Percentiles rank a stretch among this genome's conserved stretches.
Conservation (phyloP, 768 basidiomycete species). For the Suillus clintonianus region DNA sequence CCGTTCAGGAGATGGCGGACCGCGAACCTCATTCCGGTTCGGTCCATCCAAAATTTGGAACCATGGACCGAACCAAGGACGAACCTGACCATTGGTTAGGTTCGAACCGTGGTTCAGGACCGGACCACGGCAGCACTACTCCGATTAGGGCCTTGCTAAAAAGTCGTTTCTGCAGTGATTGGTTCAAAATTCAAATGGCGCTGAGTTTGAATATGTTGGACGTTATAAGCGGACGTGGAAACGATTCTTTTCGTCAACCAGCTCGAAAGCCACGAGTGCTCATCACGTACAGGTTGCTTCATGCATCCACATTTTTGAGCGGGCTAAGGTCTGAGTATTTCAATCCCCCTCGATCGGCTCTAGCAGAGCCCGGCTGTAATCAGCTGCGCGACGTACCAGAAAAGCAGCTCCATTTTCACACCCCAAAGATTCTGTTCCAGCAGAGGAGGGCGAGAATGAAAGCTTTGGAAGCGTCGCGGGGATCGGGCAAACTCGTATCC, state of each 20-base stretch:
- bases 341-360: conserved; percentile 62
- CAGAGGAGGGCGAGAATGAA: conserved; percentile 33
- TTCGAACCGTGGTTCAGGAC: no score
- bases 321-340: conserved; percentile 84
- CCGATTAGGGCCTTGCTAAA: no score
- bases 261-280: conserved; percentile 56
- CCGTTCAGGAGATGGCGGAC: no score
- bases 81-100: no score
- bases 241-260: conserved; percentile 23
- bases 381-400: conserved; percentile 69
- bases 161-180: no score
- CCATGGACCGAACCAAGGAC: no score
- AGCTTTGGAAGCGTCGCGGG: conserved; percentile 16
- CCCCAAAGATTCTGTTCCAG: conserved; percentile 44
- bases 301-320: conserved; percentile 52
- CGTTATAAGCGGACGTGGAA: not conserved
- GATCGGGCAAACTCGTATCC: not conserved
- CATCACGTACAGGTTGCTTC: conserved; percentile 31
- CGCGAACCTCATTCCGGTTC: no score
- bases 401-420: conserved; percentile 39
- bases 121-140: no score
- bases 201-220: not conserved
- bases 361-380: conserved; percentile 62
- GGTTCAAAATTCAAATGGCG: no score
- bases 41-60: no score